Base-by-base conservation (phyloP, 1,284 basidiomycete species). In the Leccinum insolens region DNA sequence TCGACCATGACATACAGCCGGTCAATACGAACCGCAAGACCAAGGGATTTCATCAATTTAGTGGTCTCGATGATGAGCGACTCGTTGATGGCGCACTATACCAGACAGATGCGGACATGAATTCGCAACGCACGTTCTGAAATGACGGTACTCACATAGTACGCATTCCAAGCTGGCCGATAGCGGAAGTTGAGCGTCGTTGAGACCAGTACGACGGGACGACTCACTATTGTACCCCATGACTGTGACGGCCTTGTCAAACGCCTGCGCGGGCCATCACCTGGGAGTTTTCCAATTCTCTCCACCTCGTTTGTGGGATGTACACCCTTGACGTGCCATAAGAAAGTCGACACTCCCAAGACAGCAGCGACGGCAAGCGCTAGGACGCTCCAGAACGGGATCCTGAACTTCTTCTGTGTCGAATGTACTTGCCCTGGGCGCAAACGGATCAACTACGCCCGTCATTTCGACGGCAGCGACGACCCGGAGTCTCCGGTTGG, bases 121-220 rank as follows among this genome's bases (percentile, higher is more conserved):
- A 28, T 59, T 46, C 25, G 20, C 0, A 20, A n/a, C 28, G 3
- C 22, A 31, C 60, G 31, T 39, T 14, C 41, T 6, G 7, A 22
- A 17, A 66, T 55, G 34, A 64, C 34, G 12, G 52, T 15, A 75
- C 82, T 63, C 69, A 87, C 86, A 65, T 83, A 80, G 68, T 85
- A 88, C n/a, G 85, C 86, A 71, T 88, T 88, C 87, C 87, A 88
- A 15, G 86, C 87, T 86, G 64, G 20, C 34, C 17, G 28, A 59
- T 20, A 61, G 44, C 37, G 31, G 9, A 57, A 28, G 39, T 57
- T 74, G 17, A 73, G 67, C 60, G 69, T 22, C 52, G 28, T 17
- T n/a, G 4, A 34, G 15, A 59, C 39, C 12, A 52, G 34, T 15
- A 63, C 11, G 31, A 71, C n/a, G 8, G 5, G 20, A 66, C 37